Percentiles rank a stretch among this genome's conserved stretches.
Conservation (phyloP, 352 stramenopile species). For the Pythium dissimile region DNA sequence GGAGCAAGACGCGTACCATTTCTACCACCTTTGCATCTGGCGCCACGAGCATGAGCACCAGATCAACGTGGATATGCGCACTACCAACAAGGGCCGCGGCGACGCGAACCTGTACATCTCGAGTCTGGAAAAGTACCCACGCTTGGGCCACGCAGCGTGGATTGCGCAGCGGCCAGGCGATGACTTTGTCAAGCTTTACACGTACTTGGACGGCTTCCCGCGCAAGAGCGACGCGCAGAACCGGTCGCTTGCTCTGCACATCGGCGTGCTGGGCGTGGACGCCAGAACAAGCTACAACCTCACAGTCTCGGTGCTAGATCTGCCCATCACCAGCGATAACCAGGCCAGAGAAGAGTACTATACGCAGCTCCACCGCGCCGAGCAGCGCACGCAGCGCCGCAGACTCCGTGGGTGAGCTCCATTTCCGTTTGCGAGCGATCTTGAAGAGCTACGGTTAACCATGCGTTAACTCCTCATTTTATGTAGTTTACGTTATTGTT, state of each 20-base stretch:
- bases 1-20: constrained; percentile 45
- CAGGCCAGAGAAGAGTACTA: constrained; percentile 48
- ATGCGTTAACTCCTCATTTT: background rate
- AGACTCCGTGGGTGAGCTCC: background rate
- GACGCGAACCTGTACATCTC: constrained; percentile 74
- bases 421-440: background rate
- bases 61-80: constrained; percentile 69
- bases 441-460: background rate
- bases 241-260: constrained; percentile 65
- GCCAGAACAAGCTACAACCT: constrained; percentile 39
- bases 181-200: constrained; percentile 63
- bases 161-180: constrained; percentile 57
- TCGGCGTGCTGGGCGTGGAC: constrained; percentile 53
- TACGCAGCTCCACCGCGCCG: constrained; percentile 35
- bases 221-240: constrained; percentile 39
- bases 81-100: constrained; percentile 26
- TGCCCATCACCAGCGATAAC: constrained; percentile 53
- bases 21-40: constrained; percentile 71
- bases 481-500: background rate
- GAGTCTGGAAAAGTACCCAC: constrained; percentile 60
- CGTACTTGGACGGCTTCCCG: constrained; percentile 77
- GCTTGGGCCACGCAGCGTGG: constrained; percentile 60
- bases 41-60: constrained; percentile 78
- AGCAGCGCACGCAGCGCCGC: constrained; percentile 4
- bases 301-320: constrained; percentile 53